These are phyloP conservation scores for Ephemerocybe angulata DNA, from an alignment of 768 basidiomycete genomes.

Conservation along the genomic window DNA sequence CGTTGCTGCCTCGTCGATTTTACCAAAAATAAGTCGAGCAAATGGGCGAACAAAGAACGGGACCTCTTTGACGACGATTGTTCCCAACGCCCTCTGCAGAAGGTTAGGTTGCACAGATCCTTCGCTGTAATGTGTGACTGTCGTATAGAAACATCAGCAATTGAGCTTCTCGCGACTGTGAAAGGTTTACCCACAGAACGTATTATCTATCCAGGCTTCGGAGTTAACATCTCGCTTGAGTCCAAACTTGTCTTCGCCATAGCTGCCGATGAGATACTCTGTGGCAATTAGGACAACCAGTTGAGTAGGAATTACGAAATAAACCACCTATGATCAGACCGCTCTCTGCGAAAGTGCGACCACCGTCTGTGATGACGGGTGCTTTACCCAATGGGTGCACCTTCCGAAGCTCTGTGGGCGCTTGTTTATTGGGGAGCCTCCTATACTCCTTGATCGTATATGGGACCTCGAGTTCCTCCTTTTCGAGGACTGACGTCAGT, in stretches of 20 bases:
- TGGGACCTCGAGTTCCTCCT: conserved; percentile 49
- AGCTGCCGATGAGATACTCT: conserved; percentile 44
- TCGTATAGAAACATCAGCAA: background rate
- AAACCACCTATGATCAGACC: conserved; percentile 41
- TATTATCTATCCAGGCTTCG: conserved; percentile 29
- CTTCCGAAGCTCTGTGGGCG: conserved; percentile 34
- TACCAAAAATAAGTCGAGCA: conserved; percentile 23
- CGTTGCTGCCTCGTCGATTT: background rate
- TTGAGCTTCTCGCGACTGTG: background rate
- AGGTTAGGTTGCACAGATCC: conserved; percentile 40
- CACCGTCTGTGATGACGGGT: conserved; percentile 45
- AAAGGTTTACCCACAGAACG: conserved; percentile 33
- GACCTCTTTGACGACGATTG: conserved; percentile 24
- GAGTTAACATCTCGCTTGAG: conserved; percentile 17
- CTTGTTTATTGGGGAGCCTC: conserved; percentile 24
- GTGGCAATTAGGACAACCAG: too few relatives aligned
- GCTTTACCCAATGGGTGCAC: conserved; percentile 44
- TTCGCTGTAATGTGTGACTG: conserved; percentile 40
- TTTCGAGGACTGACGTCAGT: background rate
- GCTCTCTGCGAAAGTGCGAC: conserved; percentile 35
- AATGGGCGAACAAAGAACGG: conserved; percentile 37
- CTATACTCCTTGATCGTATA: conserved; percentile 43
- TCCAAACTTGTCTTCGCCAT: conserved; percentile 28
- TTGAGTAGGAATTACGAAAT: background rate
- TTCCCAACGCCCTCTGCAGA: conserved; percentile 31